A percentile compares a stretch with the other conserved stretches of the same genome.
phyloP scores from a whole-genome alignment of 2,329 filamentous ascomycete genomes.

The Stemphylium vesicarium region DNA sequence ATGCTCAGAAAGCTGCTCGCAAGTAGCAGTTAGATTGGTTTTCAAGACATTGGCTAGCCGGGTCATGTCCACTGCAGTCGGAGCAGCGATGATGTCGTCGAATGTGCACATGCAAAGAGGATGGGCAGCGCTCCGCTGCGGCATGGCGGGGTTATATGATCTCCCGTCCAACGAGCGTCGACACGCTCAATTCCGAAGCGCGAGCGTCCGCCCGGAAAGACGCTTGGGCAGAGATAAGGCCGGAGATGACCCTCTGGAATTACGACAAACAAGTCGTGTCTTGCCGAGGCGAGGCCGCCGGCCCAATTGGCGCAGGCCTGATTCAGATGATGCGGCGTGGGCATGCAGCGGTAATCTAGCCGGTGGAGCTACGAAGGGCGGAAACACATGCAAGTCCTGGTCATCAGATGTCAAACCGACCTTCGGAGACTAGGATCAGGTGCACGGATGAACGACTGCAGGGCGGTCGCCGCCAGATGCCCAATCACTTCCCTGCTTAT shows the following conservation, averaged over 20 bases:
- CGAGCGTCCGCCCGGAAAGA: constrained; percentile 28
- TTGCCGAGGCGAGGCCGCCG: constrained; percentile 23
- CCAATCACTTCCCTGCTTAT: constrained; percentile 25
- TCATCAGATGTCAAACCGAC: constrained; percentile 38
- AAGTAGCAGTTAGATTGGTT: constrained; percentile 11
- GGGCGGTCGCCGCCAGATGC: constrained; percentile 32
- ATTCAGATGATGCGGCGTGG: constrained; percentile 38
- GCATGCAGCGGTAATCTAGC: constrained; percentile 40
- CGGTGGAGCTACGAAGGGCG: constrained; percentile 36
- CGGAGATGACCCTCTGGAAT: constrained; percentile 43
- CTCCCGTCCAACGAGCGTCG: constrained; percentile 36
- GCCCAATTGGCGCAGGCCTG: constrained; percentile 35
- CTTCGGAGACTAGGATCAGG: constrained; percentile 39
- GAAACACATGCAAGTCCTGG: constrained; percentile 34
- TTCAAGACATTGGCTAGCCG: constrained; percentile 8
- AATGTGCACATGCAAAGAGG: constrained; percentile 13
- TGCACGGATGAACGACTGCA: constrained; percentile 21
- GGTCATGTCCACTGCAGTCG: constrained; percentile 8
- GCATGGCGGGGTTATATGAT: constrained; percentile 27
- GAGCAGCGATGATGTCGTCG: constrained; percentile 30
- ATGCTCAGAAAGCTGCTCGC: not conserved
- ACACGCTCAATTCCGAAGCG: constrained; percentile 15
- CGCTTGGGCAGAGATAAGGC: constrained; percentile 38
- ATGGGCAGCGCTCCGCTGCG: constrained; percentile 31
- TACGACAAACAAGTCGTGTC: constrained; percentile 39